Evolutionary conservation across 129 eudicot species (phyloP).

Genomic region (Calendula officinalis): DNA sequence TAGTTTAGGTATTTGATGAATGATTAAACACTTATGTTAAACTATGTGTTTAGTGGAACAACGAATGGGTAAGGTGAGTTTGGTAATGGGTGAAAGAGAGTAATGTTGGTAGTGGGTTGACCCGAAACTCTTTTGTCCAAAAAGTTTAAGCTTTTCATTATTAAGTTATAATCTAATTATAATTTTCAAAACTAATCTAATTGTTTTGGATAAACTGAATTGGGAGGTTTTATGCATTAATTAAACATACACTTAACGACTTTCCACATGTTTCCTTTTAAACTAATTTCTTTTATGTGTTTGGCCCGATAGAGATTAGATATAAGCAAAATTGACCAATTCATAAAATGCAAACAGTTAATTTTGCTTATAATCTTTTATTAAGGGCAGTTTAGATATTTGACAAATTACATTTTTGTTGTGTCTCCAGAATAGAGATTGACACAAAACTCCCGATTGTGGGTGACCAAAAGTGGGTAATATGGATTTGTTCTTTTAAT

Average conservation of each 20-base stretch:
- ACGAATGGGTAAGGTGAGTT: neutral
- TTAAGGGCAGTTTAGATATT: neutral
- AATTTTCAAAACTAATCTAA: neutral
- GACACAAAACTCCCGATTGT: constrained; percentile 90
- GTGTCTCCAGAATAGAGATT: constrained; percentile 66
- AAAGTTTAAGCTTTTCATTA: neutral
- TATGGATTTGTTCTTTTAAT: constrained; percentile 97
- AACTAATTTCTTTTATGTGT: too few relatives aligned
- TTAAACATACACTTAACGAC: too few relatives aligned
- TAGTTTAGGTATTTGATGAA: constrained; percentile 2
- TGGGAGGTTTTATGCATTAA: neutral
- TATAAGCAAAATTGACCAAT: too few relatives aligned
- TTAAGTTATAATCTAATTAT: too few relatives aligned
- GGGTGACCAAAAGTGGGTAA: constrained; percentile 96
- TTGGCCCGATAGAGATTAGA: too few relatives aligned
- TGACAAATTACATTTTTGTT: constrained; percentile 9
- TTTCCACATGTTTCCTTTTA: too few relatives aligned
- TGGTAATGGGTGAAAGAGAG: neutral
- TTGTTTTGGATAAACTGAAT: neutral
- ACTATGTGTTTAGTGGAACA: neutral
- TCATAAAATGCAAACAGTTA: neutral
- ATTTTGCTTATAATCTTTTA: neutral
- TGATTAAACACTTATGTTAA: constrained; percentile 2
- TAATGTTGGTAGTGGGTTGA: neutral
- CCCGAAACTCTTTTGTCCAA: neutral